Conservation (phyloP, 306 rosid genomes). For the Medicago truncatula region MtrunA17r5.0-ANR NC_053045.1:61664501-61665000, state of each 20-base stretch:
- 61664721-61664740: background rate
- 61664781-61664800: constrained; percentile 18
- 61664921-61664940: constrained; percentile 70
- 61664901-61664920: constrained; percentile 59
- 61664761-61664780: background rate
- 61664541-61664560: background rate
- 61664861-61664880: constrained; percentile 56
- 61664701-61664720: background rate
- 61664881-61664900: constrained; percentile 62
- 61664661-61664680: constrained; percentile 26
- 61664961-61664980: constrained; percentile 73
- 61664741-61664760: constrained; percentile 26
- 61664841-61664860: constrained; percentile 66
- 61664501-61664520: too few species aligned
- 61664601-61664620: background rate
- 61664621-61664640: constrained; percentile 18
- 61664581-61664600: constrained; percentile 32
- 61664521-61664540: background rate
- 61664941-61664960: constrained; percentile 57
- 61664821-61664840: constrained; percentile 49
- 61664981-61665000: constrained; percentile 83
- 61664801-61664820: constrained; percentile 11
- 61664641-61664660: constrained; percentile 11
- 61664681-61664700: background rate
- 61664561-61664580: background rate